phyloP scores from a whole-genome alignment of 495 filamentous ascomycete species.

The Penicillium crystallinum region DNA sequence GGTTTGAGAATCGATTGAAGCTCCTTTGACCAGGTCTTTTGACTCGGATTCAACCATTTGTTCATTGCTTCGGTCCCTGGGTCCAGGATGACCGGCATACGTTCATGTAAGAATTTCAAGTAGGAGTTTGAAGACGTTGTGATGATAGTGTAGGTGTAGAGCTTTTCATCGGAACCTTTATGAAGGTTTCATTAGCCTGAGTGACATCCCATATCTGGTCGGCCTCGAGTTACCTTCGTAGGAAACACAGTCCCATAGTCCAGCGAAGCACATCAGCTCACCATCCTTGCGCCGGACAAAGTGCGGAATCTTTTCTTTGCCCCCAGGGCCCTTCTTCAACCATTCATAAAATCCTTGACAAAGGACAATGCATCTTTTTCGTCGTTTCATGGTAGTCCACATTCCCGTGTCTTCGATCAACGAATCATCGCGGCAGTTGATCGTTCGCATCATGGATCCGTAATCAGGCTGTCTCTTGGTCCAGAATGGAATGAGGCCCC shows the following conservation, averaged over 20 bases:
- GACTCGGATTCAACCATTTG: conserved; percentile 73
- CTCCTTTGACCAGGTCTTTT: conserved; percentile 68
- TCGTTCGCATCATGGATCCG: conserved; percentile 71
- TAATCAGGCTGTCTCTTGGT: conserved; percentile 78
- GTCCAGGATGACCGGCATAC: conserved; percentile 93
- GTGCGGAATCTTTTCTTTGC: conserved; percentile 77
- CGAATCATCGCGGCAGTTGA: conserved; percentile 94
- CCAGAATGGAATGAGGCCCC: conserved; percentile 92
- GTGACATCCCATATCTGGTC: neutral
- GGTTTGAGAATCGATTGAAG: conserved; percentile 73
- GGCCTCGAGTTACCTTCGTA: conserved; percentile 57
- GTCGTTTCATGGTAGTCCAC: conserved; percentile 87
- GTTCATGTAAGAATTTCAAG: conserved; percentile 79
- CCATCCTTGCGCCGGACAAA: conserved; percentile 78
- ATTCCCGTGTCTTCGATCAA: conserved; percentile 69
- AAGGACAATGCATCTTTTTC: conserved; percentile 79
- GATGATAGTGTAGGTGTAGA: conserved; percentile 87
- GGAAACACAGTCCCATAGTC: conserved; percentile 82
- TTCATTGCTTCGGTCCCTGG: conserved; percentile 63
- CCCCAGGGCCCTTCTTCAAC: conserved; percentile 69
- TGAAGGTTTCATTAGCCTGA: neutral
- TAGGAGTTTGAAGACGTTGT: conserved; percentile 80
- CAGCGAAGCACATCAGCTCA: conserved; percentile 81
- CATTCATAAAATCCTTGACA: conserved; percentile 97
- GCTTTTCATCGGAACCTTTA: conserved; percentile 53